Evolutionary conservation across 169 alveolate genomes (phyloP).

Genomic region (Cryptosporidium tyzzeri): DNA sequence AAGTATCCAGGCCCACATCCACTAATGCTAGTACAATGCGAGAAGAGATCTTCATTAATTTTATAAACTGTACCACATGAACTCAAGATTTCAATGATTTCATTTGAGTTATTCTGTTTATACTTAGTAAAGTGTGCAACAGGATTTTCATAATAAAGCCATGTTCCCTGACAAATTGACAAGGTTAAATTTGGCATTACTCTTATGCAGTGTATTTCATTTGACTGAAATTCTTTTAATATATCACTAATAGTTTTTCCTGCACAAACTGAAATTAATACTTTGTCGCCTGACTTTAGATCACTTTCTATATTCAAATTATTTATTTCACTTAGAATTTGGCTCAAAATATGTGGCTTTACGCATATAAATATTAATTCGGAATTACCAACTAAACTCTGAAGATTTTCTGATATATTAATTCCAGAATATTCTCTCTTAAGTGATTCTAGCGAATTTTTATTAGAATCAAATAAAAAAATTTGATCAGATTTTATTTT

Average conservation of each 20-base stretch:
- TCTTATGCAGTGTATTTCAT: constrained; percentile 45
- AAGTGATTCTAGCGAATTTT: neutral
- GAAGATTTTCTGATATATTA: neutral
- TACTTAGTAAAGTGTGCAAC: constrained; percentile 4
- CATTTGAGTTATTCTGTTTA: neutral
- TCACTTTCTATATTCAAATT: neutral
- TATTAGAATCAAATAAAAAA: constrained; percentile 23
- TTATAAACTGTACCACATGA: constrained; percentile 59
- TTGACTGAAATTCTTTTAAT: neutral
- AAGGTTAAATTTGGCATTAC: constrained; percentile 62
- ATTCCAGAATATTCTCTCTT: neutral
- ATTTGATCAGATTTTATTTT: constrained; percentile 1
- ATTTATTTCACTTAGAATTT: constrained; percentile 12
- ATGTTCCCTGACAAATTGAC: constrained; percentile 50
- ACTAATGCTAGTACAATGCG: constrained; percentile 53
- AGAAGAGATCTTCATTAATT: constrained; percentile 30
- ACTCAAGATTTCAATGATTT: constrained; percentile 27
- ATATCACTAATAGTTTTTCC: constrained; percentile 56
- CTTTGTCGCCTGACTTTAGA: constrained; percentile 32
- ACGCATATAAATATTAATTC: constrained; percentile 68
- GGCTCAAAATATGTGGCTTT: constrained; percentile 31
- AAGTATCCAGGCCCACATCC: constrained; percentile 74
- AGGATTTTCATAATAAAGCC: constrained; percentile 68
- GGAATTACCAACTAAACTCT: neutral
- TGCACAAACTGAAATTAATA: constrained; percentile 72